phyloP scores from a whole-genome alignment of 805 yeast genomes.

The Candida mattraensis region DNA sequence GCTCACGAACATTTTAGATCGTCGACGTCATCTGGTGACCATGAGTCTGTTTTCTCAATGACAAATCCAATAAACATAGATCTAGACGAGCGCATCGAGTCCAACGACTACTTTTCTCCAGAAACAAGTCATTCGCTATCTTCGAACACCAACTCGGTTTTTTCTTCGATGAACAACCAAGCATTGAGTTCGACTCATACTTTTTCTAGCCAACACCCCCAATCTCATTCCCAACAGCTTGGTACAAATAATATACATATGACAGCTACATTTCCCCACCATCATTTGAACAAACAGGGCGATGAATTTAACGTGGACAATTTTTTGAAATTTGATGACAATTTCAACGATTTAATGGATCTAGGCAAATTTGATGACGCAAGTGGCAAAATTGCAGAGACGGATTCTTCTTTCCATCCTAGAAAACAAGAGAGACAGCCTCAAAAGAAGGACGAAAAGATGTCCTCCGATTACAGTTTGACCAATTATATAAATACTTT shows the following conservation, averaged over 20 bases:
- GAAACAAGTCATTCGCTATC: constrained; percentile 28
- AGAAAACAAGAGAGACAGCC: constrained; percentile 3
- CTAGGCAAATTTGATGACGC: constrained; percentile 26
- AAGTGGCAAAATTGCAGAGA: constrained; percentile 3
- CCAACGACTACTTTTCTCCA: constrained; percentile 26
- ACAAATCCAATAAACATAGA: constrained; percentile 29
- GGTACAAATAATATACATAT: too few species aligned
- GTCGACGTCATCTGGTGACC: constrained; percentile 13
- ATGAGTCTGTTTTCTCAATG: constrained; percentile 15
- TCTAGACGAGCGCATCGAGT: constrained; percentile 17
- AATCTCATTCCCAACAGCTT: constrained; percentile 7
- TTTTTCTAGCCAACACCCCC: background rate
- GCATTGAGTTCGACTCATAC: constrained; percentile 7
- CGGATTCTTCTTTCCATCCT: too few species aligned
- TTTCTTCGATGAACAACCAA: constrained; percentile 16
- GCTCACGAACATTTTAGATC: constrained; percentile 7
- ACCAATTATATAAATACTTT: constrained; percentile 34
- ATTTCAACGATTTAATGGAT: constrained; percentile 29
- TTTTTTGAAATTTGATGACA: constrained; percentile 33
- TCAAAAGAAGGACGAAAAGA: constrained; percentile 2
- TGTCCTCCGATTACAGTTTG: constrained; percentile 23
- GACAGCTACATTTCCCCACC: too few species aligned
- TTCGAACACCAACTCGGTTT: constrained; percentile 25
- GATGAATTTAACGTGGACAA: constrained; percentile 34
- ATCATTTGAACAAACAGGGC: constrained; percentile 12